Evolutionary conservation across 2,329 filamentous ascomycete genomes (phyloP).

Genomic region (Fusarium praegraminearum): DNA sequence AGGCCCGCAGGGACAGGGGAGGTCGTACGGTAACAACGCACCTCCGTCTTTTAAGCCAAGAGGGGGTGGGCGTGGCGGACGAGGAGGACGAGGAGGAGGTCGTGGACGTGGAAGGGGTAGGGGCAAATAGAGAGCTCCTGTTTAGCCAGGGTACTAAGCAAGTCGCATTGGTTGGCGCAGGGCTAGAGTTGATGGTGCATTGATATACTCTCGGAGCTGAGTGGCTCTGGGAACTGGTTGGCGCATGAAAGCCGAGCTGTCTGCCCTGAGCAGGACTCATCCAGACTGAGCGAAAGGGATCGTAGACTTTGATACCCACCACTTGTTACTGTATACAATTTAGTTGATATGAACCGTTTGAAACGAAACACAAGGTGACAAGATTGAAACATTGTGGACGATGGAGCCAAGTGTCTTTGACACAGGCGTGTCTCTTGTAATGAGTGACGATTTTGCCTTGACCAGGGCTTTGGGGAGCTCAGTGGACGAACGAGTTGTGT

Average conservation of each 20-base stretch:
- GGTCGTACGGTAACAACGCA: constrained; percentile 29
- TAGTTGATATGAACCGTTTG: constrained; percentile 20
- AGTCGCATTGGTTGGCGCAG: constrained; percentile 19
- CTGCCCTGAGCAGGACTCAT: constrained; percentile 31
- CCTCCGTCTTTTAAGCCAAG: constrained; percentile 38
- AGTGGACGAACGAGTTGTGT: background rate
- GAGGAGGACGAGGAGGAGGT: constrained; percentile 47
- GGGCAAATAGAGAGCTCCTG: constrained; percentile 39
- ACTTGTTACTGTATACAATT: constrained; percentile 11
- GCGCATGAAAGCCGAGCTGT: constrained; percentile 27
- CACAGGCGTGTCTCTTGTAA: background rate
- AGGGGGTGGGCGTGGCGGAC: constrained; percentile 42
- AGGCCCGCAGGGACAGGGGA: constrained; percentile 21
- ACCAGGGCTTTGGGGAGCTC: background rate
- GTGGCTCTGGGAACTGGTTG: constrained; percentile 37
- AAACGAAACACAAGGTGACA: constrained; percentile 26
- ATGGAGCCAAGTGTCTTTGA: background rate
- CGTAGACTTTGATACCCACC: constrained; percentile 43
- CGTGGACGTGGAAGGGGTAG: constrained; percentile 49
- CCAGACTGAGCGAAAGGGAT: constrained; percentile 30
- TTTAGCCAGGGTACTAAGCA: constrained; percentile 1
- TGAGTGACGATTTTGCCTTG: background rate
- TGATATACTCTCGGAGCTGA: constrained; percentile 26
- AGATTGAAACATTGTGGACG: constrained; percentile 1
- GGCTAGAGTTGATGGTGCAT: constrained; percentile 21